Conservation (phyloP, 1,284 basidiomycete species). For the Erythrobasidium hasegawianum region DNA sequence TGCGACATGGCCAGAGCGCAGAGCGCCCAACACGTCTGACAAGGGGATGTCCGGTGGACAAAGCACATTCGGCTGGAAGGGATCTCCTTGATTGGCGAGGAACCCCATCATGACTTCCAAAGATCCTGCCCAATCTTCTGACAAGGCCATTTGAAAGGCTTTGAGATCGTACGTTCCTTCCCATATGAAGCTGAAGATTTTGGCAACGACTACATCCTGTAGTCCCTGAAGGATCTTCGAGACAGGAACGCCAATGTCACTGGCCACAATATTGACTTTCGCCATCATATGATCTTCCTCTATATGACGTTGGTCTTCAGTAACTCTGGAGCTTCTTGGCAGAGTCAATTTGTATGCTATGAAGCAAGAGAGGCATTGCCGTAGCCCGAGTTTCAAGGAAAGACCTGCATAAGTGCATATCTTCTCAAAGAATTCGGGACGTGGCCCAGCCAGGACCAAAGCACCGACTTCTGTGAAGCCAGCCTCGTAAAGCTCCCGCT, state of each 20-base stretch:
- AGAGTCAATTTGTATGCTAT: conserved; percentile 60
- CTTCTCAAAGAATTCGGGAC: conserved; percentile 55
- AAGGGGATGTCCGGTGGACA: conserved; percentile 23
- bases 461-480: conserved; percentile 19
- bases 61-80: conserved; percentile 25
- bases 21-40: not conserved
- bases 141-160: conserved; percentile 3
- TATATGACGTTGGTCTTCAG: not conserved
- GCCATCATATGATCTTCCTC: not conserved
- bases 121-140: conserved; percentile 1
- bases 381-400: conserved; percentile 56
- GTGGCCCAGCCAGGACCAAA: conserved; percentile 4
- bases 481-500: conserved; percentile 11
- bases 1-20: conserved; percentile 10
- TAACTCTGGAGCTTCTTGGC: not conserved
- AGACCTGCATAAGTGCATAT: conserved; percentile 64
- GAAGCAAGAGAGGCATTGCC: conserved; percentile 66
- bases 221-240: not conserved
- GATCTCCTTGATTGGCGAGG: not conserved
- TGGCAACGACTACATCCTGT: conserved; percentile 39
- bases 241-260: not conserved
- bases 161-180: conserved; percentile 23
- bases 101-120: not conserved
- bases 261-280: not conserved
- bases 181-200: conserved; percentile 40